These are phyloP conservation scores for Neurospora sp. DNA, from an alignment of 495 filamentous ascomycete genomes.

Conservation along the genomic window DNA sequence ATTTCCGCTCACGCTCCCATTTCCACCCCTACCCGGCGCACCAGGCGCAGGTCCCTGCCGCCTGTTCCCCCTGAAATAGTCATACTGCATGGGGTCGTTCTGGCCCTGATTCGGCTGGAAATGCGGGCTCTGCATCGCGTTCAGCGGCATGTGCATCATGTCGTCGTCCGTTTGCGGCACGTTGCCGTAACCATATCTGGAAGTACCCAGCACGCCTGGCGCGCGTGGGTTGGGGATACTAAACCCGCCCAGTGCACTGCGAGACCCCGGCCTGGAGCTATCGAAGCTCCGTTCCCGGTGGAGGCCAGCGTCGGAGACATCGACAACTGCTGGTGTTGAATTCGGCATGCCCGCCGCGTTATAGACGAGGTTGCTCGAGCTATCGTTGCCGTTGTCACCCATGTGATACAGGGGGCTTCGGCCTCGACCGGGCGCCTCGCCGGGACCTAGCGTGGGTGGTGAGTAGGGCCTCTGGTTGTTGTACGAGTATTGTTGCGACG, in stretches of 20 bases:
- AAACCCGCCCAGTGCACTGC: conserved; percentile 5
- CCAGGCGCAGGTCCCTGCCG: conserved; percentile 6
- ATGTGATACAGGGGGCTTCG: conserved; percentile 30
- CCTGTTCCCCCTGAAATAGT: conserved; percentile 22
- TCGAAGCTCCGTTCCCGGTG: conserved; percentile 26
- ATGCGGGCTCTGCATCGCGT: not conserved
- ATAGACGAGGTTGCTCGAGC: conserved; percentile 30
- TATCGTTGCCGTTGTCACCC: conserved; percentile 37
- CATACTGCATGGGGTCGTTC: conserved; percentile 20
- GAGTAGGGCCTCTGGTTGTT: conserved; percentile 3
- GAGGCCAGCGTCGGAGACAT: conserved; percentile 6
- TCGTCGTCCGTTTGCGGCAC: conserved; percentile 38
- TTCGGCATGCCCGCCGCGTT: conserved; percentile 32
- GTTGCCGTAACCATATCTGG: conserved; percentile 41
- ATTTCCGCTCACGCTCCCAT: not conserved
- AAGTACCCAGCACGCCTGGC: conserved; percentile 38
- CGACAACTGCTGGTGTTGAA: conserved; percentile 17
- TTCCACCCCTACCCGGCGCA: conserved; percentile 5
- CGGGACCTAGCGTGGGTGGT: conserved; percentile 4
- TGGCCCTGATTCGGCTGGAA: conserved; percentile 1
- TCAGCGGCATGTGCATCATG: conserved; percentile 20
- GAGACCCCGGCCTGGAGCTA: conserved; percentile 1
- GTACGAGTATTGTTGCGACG: conserved; percentile 9
- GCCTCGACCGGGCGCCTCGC: conserved; percentile 10
- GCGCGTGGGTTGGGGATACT: conserved; percentile 16